Conservation (phyloP, 2,329 filamentous ascomycete genomes). For the Fusarium staphyleae region DNA sequence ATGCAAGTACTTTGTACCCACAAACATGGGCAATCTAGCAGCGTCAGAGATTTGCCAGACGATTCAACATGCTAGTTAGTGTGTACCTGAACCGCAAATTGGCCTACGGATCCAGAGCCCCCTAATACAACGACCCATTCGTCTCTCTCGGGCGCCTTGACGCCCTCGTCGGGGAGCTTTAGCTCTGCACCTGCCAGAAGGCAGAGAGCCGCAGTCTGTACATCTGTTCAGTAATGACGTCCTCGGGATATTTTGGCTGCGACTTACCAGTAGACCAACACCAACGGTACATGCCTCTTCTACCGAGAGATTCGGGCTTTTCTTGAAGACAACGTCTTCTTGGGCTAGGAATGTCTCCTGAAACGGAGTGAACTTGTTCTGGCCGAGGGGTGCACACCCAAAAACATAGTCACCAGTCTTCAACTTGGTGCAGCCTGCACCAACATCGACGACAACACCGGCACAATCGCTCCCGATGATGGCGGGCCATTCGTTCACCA, state of each 20-base stretch:
- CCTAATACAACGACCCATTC: slow-evolving; percentile 50
- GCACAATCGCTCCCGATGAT: slow-evolving; percentile 49
- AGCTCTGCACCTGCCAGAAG: slow-evolving; percentile 43
- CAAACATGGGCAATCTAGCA: slow-evolving; percentile 44
- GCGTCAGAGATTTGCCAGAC: not conserved
- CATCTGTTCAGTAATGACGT: not conserved
- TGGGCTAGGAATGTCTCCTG: slow-evolving; percentile 50
- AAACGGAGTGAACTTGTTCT: slow-evolving; percentile 45
- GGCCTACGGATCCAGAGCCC: slow-evolving; percentile 46
- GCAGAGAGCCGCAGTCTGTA: slow-evolving; percentile 46
- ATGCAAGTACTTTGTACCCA: slow-evolving; percentile 49
- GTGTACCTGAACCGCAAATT: slow-evolving; percentile 44
- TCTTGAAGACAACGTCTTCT: slow-evolving; percentile 47
- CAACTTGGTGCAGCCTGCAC: slow-evolving; percentile 42
- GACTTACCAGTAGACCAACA: slow-evolving; percentile 44
- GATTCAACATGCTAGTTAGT: not conserved
- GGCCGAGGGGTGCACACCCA: slow-evolving; percentile 46
- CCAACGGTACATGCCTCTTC: slow-evolving; percentile 48
- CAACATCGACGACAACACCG: slow-evolving; percentile 44
- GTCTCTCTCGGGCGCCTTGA: slow-evolving; percentile 26
- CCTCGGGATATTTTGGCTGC: not conserved
- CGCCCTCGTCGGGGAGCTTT: slow-evolving; percentile 29
- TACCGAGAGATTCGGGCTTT: slow-evolving; percentile 33
- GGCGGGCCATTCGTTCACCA: slow-evolving; percentile 46
- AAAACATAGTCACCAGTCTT: slow-evolving; percentile 46